Conservation (phyloP, 2,329 filamentous ascomycete genomes). For the Periconia sp. region DNA sequence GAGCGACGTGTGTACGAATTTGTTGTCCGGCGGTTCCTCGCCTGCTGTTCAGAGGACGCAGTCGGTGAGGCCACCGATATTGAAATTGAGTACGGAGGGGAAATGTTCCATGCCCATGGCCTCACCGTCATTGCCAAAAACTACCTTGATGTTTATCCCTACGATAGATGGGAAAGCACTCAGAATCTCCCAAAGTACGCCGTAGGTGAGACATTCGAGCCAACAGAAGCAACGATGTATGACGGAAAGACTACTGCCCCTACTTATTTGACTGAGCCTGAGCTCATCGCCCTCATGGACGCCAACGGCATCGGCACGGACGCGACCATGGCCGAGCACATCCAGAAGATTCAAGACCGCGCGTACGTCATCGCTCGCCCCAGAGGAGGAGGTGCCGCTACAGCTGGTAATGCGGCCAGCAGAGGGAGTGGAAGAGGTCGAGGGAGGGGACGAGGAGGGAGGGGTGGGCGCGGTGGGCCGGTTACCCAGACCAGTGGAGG, state of each 20-base stretch:
- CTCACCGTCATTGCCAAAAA: constrained; percentile 86
- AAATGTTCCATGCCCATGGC: constrained; percentile 81
- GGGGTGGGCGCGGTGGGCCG: constrained; percentile 57
- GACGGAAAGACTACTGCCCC: constrained; percentile 91
- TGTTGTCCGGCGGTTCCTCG: constrained; percentile 87
- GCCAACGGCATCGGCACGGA: constrained; percentile 98
- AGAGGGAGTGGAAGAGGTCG: constrained; percentile 51
- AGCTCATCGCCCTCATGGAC: constrained; percentile 96
- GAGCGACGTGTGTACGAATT: constrained; percentile 90
- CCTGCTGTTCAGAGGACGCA: constrained; percentile 94
- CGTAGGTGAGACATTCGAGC: constrained; percentile 81
- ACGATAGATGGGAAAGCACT: constrained; percentile 94
- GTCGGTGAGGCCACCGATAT: constrained; percentile 85
- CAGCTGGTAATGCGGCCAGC: constrained; percentile 50
- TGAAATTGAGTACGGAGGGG: constrained; percentile 81
- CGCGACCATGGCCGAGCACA: constrained; percentile 98
- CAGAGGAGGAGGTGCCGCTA: constrained; percentile 45
- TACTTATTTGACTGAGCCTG: constrained; percentile 89
- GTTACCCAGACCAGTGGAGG: constrained; percentile 50
- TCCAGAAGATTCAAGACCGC: constrained; percentile 90
- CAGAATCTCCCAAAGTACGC: constrained; percentile 80
- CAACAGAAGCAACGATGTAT: constrained; percentile 84
- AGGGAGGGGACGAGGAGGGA: constrained; percentile 45
- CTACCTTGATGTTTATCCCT: constrained; percentile 93
- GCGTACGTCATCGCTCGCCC: constrained; percentile 78